These are phyloP conservation scores for Nyssa sinensis DNA, from an alignment of 148 eudicot species.

Conservation along the genomic window DNA sequence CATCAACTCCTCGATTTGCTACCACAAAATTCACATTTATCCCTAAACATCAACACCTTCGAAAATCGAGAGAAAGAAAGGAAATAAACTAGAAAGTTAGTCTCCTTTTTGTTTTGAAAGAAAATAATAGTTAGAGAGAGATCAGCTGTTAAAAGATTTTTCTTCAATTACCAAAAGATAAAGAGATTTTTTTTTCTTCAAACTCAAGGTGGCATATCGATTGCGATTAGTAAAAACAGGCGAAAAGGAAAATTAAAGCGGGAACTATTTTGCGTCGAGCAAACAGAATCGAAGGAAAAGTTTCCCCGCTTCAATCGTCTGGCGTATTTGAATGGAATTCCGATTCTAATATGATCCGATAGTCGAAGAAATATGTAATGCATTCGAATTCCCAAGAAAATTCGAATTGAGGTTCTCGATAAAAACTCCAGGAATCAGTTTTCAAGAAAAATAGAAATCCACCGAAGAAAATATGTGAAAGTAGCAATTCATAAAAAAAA, in stretches of 20 bases:
- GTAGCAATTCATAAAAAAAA: background rate
- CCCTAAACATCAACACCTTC: background rate
- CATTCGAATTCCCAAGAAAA: background rate
- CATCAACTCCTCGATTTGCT: slow-evolving; percentile 2
- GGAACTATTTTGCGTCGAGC: background rate
- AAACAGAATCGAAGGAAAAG: background rate
- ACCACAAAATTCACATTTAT: background rate
- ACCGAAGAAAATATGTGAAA: background rate
- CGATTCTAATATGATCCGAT: background rate
- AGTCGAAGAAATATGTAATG: background rate
- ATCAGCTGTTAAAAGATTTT: no score
- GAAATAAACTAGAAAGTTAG: background rate
- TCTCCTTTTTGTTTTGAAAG: background rate
- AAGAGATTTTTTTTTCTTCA: no score
- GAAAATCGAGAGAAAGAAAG: background rate
- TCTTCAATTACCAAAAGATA: no score
- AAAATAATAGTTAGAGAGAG: background rate
- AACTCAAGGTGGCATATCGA: no score
- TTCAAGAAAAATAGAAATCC: background rate
- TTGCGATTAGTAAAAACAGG: no score
- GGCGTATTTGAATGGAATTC: background rate
- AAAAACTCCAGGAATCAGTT: background rate
- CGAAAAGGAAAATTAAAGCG: no score
- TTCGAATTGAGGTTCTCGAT: background rate
- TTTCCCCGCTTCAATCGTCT: background rate